Percentiles rank a stretch among this genome's conserved stretches.
Evolutionary conservation across 192 early-diverging fungal genomes (phyloP).

Genomic region (Backusella australiensis): DNA sequence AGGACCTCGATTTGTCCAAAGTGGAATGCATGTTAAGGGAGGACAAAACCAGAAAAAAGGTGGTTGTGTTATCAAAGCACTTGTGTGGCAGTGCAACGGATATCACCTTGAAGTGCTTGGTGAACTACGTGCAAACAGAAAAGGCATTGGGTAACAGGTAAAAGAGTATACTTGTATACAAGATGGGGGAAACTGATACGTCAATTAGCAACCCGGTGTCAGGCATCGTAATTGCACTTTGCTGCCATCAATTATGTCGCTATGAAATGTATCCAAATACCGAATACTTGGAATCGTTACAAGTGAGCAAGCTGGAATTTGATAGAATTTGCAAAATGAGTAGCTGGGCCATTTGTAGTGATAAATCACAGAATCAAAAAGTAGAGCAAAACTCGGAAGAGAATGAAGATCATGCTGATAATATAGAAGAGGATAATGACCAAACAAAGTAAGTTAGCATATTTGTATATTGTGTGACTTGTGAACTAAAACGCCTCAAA

Average conservation of each 20-base stretch:
- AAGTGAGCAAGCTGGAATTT: slow-evolving; percentile 57
- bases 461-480: not conserved
- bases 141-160: slow-evolving; percentile 25
- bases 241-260: slow-evolving; percentile 84
- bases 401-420: slow-evolving; percentile 23
- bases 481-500: slow-evolving; percentile 13
- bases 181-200: not conserved
- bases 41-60: slow-evolving; percentile 37
- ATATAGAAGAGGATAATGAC: slow-evolving; percentile 43
- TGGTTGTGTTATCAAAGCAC: slow-evolving; percentile 86
- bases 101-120: slow-evolving; percentile 73
- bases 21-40: slow-evolving; percentile 38
- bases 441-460: slow-evolving; percentile 18
- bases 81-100: slow-evolving; percentile 91
- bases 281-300: slow-evolving; percentile 53
- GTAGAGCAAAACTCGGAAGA: slow-evolving; percentile 32
- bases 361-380: slow-evolving; percentile 27
- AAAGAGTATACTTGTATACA: not conserved
- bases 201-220: slow-evolving; percentile 42
- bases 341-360: slow-evolving; percentile 74
- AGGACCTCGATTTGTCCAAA: slow-evolving; percentile 73
- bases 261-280: slow-evolving; percentile 71
- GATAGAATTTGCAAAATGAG: slow-evolving; percentile 63
- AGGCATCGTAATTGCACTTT: slow-evolving; percentile 82
- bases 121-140: slow-evolving; percentile 47